phyloP scores from a whole-genome alignment of 306 rosid species.

The Dryas alaskensis region DNA sequence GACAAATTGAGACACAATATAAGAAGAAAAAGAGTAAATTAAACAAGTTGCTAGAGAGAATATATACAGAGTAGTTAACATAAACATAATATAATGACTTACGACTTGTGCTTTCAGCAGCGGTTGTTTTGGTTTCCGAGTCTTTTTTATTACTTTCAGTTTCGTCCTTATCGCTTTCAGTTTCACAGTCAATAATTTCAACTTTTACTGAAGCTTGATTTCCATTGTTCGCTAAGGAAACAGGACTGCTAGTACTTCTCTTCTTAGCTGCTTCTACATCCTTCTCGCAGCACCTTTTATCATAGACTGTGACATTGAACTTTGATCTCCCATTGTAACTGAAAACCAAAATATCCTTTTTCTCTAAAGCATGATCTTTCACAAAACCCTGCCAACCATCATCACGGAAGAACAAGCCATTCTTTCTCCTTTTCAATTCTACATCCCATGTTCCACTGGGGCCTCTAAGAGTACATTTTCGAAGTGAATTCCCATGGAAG shows the following conservation, averaged over 20 bases:
- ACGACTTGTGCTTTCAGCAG: not conserved
- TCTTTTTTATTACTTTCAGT: not conserved
- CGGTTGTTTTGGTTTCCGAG: not conserved
- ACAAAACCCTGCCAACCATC: constrained; percentile 75
- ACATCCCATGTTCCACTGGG: constrained; percentile 72
- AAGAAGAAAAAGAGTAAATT: not conserved
- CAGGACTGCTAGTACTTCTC: not conserved
- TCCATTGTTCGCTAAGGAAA: not conserved
- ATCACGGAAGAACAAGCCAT: constrained; percentile 46
- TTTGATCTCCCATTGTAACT: constrained; percentile 54
- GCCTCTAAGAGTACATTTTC: constrained; percentile 50
- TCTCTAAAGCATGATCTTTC: constrained; percentile 55
- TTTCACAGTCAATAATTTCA: not conserved
- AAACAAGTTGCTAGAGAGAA: not conserved
- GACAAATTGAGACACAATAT: not conserved
- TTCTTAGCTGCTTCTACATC: not conserved
- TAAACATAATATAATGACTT: not conserved
- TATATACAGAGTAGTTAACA: not conserved
- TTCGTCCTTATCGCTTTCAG: not conserved
- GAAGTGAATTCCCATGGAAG: not conserved
- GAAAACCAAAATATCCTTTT: constrained; percentile 75
- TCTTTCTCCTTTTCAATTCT: constrained; percentile 49
- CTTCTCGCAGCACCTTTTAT: not conserved
- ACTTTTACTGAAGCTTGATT: not conserved
- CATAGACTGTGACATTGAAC: constrained; percentile 50